Evolutionary conservation across 371 early-diverging fungal genomes (phyloP).

Genomic region (Chytridium lagenaria): DNA sequence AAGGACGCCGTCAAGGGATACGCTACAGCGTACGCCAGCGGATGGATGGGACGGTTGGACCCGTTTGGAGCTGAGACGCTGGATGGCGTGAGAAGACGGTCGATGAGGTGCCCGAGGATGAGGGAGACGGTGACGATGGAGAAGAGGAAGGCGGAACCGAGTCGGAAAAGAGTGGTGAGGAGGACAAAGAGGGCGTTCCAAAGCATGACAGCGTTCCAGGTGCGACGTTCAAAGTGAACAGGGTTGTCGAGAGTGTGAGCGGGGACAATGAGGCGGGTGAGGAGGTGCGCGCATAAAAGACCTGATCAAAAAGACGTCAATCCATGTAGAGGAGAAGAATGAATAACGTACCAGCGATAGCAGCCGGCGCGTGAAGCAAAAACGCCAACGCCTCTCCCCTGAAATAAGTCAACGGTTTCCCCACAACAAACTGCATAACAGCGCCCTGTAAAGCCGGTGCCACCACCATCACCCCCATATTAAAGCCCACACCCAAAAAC

Average conservation of each 20-base stretch:
- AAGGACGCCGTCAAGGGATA: constrained; percentile 46
- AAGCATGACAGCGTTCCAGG: constrained; percentile 47
- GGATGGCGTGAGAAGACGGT: constrained; percentile 19
- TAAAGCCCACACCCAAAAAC: no score
- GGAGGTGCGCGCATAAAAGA: constrained; percentile 20
- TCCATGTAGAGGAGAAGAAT: constrained; percentile 4
- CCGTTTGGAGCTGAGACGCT: constrained; percentile 14
- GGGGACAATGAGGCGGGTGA: constrained; percentile 9
- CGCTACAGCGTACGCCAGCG: constrained; percentile 53
- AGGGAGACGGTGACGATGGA: constrained; percentile 51
- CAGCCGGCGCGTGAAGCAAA: constrained; percentile 61
- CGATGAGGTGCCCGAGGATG: constrained; percentile 33
- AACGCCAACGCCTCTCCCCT: constrained; percentile 65
- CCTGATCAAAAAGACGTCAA: background rate
- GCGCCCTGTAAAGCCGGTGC: constrained; percentile 29
- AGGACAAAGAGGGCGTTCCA: constrained; percentile 50
- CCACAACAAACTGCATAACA: constrained; percentile 55
- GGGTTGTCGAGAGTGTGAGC: constrained; percentile 20
- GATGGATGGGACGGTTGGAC: constrained; percentile 28
- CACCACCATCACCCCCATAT: constrained; percentile 4
- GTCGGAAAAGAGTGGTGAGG: constrained; percentile 52
- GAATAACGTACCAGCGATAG: constrained; percentile 47
- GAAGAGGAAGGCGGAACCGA: constrained; percentile 62
- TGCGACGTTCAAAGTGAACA: constrained; percentile 30
- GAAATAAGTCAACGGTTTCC: constrained; percentile 73